Conservation (phyloP, 257 asterid species). For the Nicotiana attenuata region DNA sequence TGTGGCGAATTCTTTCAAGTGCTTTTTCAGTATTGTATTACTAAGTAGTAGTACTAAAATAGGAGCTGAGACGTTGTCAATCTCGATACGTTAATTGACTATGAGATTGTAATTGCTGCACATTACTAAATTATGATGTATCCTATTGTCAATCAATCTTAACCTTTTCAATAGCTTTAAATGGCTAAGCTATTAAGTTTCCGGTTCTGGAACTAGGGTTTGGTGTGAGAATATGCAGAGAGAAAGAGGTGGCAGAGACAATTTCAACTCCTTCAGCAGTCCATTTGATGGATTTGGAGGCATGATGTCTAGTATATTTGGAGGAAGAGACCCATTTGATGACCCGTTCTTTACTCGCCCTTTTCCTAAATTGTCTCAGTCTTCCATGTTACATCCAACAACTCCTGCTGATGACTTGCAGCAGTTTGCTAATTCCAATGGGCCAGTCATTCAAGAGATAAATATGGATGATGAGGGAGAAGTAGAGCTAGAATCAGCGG, state of each 20-base stretch:
- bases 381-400: slow-evolving; percentile 21
- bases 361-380: slow-evolving; percentile 25
- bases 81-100: no score
- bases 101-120: no score
- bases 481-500: not conserved
- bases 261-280: not conserved
- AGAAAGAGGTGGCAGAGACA: slow-evolving; percentile 9
- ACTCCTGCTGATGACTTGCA: slow-evolving; percentile 13
- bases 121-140: no score
- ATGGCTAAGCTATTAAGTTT: not conserved
- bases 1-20: not conserved
- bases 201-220: not conserved
- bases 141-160: not conserved
- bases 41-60: no score
- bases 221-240: slow-evolving; percentile 15
- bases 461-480: slow-evolving; percentile 1
- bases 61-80: not conserved
- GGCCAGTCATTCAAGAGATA: slow-evolving; percentile 40
- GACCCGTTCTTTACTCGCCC: slow-evolving; percentile 67
- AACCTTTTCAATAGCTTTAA: not conserved
- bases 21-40: not conserved
- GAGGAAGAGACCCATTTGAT: slow-evolving; percentile 57
- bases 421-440: slow-evolving; percentile 23
- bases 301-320: slow-evolving; percentile 38
- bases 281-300: not conserved